Percentiles rank a stretch among this genome's conserved stretches.
These are phyloP conservation scores for Fraxinus angustifolia DNA, from an alignment of 305 asterid genomes.

Conservation along the genomic window DNA sequence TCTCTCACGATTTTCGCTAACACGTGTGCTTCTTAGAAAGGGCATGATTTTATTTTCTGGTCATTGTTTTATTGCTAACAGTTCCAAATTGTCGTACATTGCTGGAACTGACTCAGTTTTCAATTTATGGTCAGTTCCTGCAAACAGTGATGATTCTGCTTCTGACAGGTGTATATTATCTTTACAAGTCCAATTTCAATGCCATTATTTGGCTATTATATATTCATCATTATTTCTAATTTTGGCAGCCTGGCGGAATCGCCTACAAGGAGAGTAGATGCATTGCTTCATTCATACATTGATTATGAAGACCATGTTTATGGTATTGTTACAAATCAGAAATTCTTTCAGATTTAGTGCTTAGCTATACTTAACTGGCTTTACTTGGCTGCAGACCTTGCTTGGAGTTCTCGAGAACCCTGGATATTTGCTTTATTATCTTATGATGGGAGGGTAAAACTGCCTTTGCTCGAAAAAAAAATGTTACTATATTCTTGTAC, in stretches of 20 bases:
- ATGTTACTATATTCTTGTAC: neutral
- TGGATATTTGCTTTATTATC: constrained; percentile 92
- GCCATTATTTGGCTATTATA: neutral
- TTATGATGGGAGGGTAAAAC: constrained; percentile 92
- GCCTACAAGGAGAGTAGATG: constrained; percentile 37
- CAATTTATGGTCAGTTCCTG: constrained; percentile 69
- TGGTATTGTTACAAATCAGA: constrained; percentile 44
- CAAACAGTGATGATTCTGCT: constrained; percentile 36
- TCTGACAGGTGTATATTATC: constrained; percentile 48
- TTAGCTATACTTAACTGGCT: constrained; percentile 24
- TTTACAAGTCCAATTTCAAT: constrained; percentile 6
- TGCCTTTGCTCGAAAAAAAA: constrained; percentile 1
- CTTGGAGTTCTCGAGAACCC: constrained; percentile 94
- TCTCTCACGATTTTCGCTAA: constrained; percentile 14
- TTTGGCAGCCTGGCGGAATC: constrained; percentile 48
- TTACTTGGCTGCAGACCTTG: constrained; percentile 54
- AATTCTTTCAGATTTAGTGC: constrained; percentile 11
- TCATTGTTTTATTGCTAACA: constrained; percentile 32
- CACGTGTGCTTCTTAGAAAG: constrained; percentile 14
- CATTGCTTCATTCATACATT: constrained; percentile 62
- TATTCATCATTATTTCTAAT: constrained; percentile 2
- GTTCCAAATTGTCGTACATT: constrained; percentile 57
- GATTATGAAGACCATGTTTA: constrained; percentile 92
- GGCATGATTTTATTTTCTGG: constrained; percentile 19
- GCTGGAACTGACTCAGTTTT: constrained; percentile 96